Evolutionary conservation across 768 basidiomycete genomes (phyloP), one percentile per base, ranked within the genome.

Genomic region (Phlebiopsis flavidoalba): DNA sequence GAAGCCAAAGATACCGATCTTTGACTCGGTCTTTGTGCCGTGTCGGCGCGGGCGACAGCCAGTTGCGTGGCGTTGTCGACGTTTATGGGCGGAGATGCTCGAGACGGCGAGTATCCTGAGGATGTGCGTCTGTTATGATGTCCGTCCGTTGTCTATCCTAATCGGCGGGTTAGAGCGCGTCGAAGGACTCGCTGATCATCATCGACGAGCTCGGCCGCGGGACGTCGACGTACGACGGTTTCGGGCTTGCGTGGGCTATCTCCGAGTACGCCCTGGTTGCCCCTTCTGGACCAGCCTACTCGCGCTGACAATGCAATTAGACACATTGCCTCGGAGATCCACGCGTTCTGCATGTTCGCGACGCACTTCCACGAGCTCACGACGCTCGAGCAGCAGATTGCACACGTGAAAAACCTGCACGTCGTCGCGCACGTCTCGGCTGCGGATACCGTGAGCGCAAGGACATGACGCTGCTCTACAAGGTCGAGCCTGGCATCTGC

Each of bases 1-100:
- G 83, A 88, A 65, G 97, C 97, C 0, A 79, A 82, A 26, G n/a
- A 65, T 98, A 1, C 97, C 97, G 0, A 85, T 98, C 56, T 98
- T 98, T 61, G 97, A 99, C 73, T 97, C 94, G 2, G 87, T 99
- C 48, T n/a, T 75, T 98, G 11, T 97, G 96, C 60, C 82, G 97
- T 63, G 96, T 99, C 1, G 97, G 97, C 8, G 97, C 97, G 0
- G 97, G 97, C 0, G 97, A 99, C 71, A 95, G 92, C 71, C 96
- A 98, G 70, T 76, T 98, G 49, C 98, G 97, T 73, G 97, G 97
- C 11, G 93, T n/a, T 99, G 0, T 96, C 94, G 24, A 99, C 96
- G 0, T 99, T 99, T 72, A 98, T 98, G 96, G n/a, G 95, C 95
- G 1, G 97, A 99, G 74, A 98, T 98, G 97, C 81, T 99, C 31